phyloP scores from a whole-genome alignment of 106 monocot genomes.

The Apostasia shenzhenica region DNA sequence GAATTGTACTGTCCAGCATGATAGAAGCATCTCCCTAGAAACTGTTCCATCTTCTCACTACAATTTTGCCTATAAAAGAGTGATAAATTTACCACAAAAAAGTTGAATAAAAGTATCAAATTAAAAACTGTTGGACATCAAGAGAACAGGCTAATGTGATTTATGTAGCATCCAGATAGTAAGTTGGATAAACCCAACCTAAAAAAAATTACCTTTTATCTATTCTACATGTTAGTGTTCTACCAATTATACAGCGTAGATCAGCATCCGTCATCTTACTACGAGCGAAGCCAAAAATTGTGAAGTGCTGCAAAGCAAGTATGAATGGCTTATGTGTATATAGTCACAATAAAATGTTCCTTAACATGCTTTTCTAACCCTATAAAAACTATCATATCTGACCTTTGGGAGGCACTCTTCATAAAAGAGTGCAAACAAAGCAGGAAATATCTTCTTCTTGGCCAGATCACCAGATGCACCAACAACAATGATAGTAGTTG shows the following conservation, averaged over 20 bases:
- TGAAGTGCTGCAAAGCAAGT: conserved; percentile 70
- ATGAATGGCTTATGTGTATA: not conserved
- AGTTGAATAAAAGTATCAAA: no score
- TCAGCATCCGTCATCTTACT: conserved; percentile 92
- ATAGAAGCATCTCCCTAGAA: conserved; percentile 58
- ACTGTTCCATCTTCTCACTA: conserved; percentile 54
- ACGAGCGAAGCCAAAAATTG: conserved; percentile 84
- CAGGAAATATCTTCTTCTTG: conserved; percentile 97
- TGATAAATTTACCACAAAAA: not conserved
- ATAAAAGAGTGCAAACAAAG: conserved; percentile 87
- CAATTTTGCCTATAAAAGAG: conserved; percentile 38
- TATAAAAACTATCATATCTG: conserved; percentile 1
- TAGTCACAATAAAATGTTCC: no score
- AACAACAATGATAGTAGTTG: conserved; percentile 85
- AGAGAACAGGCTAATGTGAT: no score
- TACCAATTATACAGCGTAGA: conserved; percentile 72
- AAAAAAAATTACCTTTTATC: conserved; percentile 59
- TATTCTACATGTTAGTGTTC: conserved; percentile 86
- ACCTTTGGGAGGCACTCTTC: conserved; percentile 94
- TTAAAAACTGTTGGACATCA: no score
- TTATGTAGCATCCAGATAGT: no score
- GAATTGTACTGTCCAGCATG: conserved; percentile 65
- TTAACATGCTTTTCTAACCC: no score
- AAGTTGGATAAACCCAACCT: not conserved
- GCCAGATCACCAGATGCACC: conserved; percentile 97